Conservation (phyloP, 2,329 filamentous ascomycete species). For the Cladosporium velox region DNA sequence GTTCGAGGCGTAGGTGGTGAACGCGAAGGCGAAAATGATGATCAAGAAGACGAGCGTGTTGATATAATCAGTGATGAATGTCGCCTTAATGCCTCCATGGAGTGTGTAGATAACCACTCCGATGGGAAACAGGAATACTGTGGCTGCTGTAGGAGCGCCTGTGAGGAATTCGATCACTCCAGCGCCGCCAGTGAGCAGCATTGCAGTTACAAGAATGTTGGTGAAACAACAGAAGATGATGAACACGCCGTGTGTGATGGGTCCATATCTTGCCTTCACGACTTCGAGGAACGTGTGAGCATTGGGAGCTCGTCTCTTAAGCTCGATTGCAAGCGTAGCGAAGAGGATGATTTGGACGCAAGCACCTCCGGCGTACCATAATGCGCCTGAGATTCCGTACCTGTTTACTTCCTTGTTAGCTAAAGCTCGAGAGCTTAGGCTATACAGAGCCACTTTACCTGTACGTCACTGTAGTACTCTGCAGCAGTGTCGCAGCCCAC, state of each 20-base stretch:
- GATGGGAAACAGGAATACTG: conserved; percentile 62
- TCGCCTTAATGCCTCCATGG: conserved; percentile 33
- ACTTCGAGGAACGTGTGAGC: conserved; percentile 30
- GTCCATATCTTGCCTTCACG: conserved; percentile 59
- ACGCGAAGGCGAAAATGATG: conserved; percentile 29
- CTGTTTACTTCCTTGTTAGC: conserved; percentile 36
- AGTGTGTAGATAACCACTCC: conserved; percentile 34
- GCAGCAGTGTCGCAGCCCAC: conserved; percentile 52
- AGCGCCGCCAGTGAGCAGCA: conserved; percentile 82
- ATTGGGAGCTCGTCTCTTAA: conserved; percentile 65
- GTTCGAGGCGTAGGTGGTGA: conserved; percentile 28
- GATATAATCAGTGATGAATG: conserved; percentile 32
- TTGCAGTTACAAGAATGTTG: conserved; percentile 72
- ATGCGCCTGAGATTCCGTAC: conserved; percentile 63
- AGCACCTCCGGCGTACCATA: conserved; percentile 68
- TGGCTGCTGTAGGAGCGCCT: conserved; percentile 75
- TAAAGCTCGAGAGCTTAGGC: not conserved
- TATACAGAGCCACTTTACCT: conserved; percentile 37
- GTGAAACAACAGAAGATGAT: conserved; percentile 75
- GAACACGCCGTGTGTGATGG: conserved; percentile 72
- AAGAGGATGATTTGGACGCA: conserved; percentile 88
- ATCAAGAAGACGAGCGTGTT: conserved; percentile 32
- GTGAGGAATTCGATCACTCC: conserved; percentile 72
- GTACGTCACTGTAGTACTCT: conserved; percentile 60
- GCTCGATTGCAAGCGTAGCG: conserved; percentile 83